These are phyloP conservation scores for Aurantiochytrium sp. DNA, from an alignment of 108 stramenopile species.

Conservation along the genomic window DNA sequence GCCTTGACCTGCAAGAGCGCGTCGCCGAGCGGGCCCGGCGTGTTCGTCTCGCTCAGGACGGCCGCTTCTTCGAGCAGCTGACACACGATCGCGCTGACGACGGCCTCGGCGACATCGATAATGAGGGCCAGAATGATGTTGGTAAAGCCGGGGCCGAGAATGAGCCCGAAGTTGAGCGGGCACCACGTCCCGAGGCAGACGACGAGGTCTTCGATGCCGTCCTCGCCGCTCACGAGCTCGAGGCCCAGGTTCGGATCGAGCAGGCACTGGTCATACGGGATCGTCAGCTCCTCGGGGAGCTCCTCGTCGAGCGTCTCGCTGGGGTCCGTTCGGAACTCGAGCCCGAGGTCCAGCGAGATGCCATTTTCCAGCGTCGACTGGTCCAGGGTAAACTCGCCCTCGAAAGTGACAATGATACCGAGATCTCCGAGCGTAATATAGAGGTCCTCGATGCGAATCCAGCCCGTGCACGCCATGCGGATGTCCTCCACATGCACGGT, in stretches of 20 bases:
- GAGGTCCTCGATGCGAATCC: neutral
- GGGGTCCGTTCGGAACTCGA: neutral
- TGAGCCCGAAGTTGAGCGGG: neutral
- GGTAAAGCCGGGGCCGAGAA: neutral
- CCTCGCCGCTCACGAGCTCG: neutral
- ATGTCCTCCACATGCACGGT: neutral
- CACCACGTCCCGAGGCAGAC: neutral
- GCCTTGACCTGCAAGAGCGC: neutral
- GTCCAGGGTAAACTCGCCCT: neutral
- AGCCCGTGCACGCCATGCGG: neutral
- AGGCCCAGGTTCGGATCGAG: neutral
- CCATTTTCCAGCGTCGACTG: neutral
- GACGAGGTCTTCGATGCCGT: neutral
- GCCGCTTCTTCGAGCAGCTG: conserved; percentile 23
- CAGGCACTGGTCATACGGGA: neutral
- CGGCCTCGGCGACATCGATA: neutral
- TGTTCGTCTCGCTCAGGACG: neutral
- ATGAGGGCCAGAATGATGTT: neutral
- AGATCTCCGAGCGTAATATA: neutral
- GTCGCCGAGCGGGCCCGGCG: neutral
- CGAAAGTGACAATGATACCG: neutral
- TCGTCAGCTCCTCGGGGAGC: neutral
- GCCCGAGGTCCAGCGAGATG: neutral
- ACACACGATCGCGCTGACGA: neutral
- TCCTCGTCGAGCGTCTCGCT: neutral